phyloP scores from a whole-genome alignment of 176 grass and related monocot genomes.

The Oryza meyeriana region DNA sequence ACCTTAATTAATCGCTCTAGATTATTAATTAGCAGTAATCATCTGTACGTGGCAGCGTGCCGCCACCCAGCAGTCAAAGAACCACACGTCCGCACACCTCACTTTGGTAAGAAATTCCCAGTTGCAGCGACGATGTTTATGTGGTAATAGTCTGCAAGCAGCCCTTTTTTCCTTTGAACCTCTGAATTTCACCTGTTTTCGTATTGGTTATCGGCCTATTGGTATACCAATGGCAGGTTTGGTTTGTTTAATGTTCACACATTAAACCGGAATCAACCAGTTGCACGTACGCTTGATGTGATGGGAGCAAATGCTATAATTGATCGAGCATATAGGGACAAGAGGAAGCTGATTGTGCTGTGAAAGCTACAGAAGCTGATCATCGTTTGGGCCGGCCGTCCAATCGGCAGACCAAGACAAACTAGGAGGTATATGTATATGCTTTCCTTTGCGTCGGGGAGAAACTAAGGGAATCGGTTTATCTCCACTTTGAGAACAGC shows the following conservation, averaged over 20 bases:
- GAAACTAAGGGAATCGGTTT: not conserved
- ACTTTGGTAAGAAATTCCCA: not conserved
- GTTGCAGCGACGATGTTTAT: not conserved
- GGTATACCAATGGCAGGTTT: not conserved
- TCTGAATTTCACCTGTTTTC: not conserved
- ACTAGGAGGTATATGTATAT: not conserved
- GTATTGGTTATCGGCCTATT: not conserved
- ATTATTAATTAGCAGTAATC: not conserved
- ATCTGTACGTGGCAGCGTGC: not conserved
- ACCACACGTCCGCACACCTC: not conserved
- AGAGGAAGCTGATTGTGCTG: not conserved
- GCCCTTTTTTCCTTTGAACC: not conserved
- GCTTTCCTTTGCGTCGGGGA: slow-evolving; percentile 14
- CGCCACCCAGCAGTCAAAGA: not conserved
- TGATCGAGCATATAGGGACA: not conserved
- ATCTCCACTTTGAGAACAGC: not conserved
- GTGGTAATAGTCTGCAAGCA: not conserved
- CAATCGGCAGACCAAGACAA: not conserved
- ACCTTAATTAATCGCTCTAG: not conserved
- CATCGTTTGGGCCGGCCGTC: not conserved
- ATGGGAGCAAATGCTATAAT: not conserved
- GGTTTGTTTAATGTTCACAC: not conserved
- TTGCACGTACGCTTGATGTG: not conserved
- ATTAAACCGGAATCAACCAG: not conserved
- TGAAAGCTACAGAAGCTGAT: not conserved